Evolutionary conservation across 2,329 filamentous ascomycete genomes (phyloP).

Genomic region (Cytospora paraplurivora): DNA sequence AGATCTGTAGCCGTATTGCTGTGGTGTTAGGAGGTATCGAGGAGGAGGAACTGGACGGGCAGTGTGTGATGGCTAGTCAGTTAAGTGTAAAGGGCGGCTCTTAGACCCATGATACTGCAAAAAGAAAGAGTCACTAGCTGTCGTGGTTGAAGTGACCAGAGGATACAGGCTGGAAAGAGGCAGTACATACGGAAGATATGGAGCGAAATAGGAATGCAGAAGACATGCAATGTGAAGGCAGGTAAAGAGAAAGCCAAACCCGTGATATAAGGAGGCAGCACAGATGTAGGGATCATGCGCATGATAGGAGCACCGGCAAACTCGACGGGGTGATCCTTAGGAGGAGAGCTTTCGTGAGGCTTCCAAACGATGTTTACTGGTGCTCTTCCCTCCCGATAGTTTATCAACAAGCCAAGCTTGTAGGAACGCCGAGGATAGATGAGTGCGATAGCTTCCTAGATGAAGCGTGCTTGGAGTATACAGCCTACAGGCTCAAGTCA

Average conservation of each 20-base stretch:
- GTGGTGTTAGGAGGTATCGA: background rate
- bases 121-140: background rate
- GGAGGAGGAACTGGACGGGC: background rate
- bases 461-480: background rate
- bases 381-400: too few species aligned
- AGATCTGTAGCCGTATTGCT: background rate
- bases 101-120: background rate
- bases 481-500: too few species aligned
- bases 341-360: conserved; percentile 2
- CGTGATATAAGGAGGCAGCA: background rate
- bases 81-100: background rate
- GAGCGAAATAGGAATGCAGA: background rate
- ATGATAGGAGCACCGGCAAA: conserved; percentile 28
- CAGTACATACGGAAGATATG: background rate
- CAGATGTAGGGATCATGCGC: conserved; percentile 19
- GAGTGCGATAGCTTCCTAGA: background rate
- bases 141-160: background rate
- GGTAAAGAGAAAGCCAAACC: background rate
- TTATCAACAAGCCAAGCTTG: background rate
- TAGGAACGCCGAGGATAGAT: background rate
- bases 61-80: background rate
- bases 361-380: too few species aligned
- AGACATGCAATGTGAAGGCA: background rate
- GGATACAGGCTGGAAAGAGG: background rate
- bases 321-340: conserved; percentile 23